Evolutionary conservation across 2,329 filamentous ascomycete species (phyloP), one percentile per base, ranked within the genome.

Genomic region (Allantophomopsis cytisporea): DNA sequence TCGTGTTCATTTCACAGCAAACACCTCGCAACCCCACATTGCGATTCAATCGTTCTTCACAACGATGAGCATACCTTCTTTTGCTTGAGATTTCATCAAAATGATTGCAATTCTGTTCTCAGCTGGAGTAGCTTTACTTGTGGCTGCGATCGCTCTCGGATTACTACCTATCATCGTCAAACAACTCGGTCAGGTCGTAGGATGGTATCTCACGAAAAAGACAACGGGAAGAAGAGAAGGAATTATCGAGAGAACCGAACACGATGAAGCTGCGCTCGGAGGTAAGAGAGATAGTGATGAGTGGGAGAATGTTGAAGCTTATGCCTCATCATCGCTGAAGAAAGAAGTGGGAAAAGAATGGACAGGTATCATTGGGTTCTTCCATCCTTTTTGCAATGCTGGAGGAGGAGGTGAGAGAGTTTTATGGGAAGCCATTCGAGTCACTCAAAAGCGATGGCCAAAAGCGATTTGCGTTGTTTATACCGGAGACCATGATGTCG

Each of bases 381-480:
- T 98, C 57, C 91, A 98, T 59, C 91, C 91, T 1, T 98, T 95
- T 59, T 96, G 91, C 61, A 96, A 98, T 64, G 91, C 91, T 38
- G 91, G 91, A 40, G 91, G 91, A 20, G 91, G 91, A 44, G 91
- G 91, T 45, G 91, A 98, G 62, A 73, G 91, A 57, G 91, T 98
- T 34, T 75, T 98, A 18, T 98, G 93, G 86, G 89, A 88, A 41
- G 91, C 91, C 10, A 84, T 98, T 44, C 76, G 85, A 43, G 86
- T 89, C 32, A 95, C 86, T 2, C 91, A 96, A 61, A 73, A 79
- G 51, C 75, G 81, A 48, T 95, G 85, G 78, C 91, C 89, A 2
- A 81, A 80, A 43, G 86, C 87, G 33, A 82, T 88, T 53, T 94
- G 88, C 52, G 74, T 91, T 12, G 83, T 98, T 30, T 98, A 98